Conservation (phyloP, 108 stramenopile species). For the Fistulifera solaris region DNA sequence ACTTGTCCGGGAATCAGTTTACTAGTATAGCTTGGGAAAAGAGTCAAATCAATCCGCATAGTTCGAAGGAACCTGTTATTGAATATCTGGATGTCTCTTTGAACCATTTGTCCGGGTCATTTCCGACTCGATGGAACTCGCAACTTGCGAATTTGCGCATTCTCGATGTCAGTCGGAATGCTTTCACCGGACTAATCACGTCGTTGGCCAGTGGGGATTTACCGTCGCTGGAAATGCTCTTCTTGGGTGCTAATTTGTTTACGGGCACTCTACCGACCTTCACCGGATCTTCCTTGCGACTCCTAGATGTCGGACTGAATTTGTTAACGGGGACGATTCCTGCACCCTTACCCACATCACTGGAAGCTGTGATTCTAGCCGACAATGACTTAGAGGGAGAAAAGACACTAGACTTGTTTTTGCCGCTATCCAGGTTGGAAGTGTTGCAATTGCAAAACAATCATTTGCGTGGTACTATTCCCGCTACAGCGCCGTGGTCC, state of each 20-base stretch:
- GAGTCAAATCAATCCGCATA: neutral
- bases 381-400: slow-evolving; percentile 4
- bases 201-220: slow-evolving; percentile 8
- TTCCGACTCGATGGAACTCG: neutral
- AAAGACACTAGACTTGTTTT: no score
- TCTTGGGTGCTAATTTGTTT: neutral
- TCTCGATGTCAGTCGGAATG: slow-evolving; percentile 16
- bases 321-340: slow-evolving; percentile 46
- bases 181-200: slow-evolving; percentile 26
- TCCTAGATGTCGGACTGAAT: neutral
- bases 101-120: no score
- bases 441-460: slow-evolving; percentile 13
- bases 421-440: no score
- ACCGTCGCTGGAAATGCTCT: slow-evolving; percentile 6
- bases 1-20: slow-evolving; percentile 15
- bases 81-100: no score
- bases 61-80: no score
- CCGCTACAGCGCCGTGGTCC: neutral
- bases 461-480: slow-evolving; percentile 13
- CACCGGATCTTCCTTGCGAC: neutral
- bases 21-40: slow-evolving; percentile 14
- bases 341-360: no score
- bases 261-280: neutral
- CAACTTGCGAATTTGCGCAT: neutral
- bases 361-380: slow-evolving; percentile 15